Evolutionary conservation across 2,329 filamentous ascomycete species (phyloP), one percentile per base, ranked within the genome.

Genomic region (Claviceps paspali): DNA sequence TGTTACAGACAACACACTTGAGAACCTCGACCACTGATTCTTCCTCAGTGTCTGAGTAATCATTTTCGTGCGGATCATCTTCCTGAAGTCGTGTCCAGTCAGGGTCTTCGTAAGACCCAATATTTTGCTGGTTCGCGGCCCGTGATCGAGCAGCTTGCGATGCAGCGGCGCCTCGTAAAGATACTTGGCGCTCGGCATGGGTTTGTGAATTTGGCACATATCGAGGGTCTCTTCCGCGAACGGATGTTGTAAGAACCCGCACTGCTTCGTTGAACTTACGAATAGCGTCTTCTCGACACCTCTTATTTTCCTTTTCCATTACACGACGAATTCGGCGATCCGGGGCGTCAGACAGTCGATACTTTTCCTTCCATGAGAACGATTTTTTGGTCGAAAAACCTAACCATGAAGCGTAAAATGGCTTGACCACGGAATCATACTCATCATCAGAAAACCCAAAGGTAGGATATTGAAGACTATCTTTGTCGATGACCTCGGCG

Each of bases 221-320:
- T 30, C 91, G 76, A 1, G 86, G 85, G 53, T 98, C 91, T 24
- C 91, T 74, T 61, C 94, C 96, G 46, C 84, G 79, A 12, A 88
- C 81, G 57, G 96, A 96, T 2, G 77, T 70, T 2, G 96, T 81
- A 10, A 98, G 68, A 6, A 85, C 82, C 39, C 84, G 67, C 22
- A 98, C 85, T 3, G 86, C 82, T 42, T 94, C 86, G 57, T 95
- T 96, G 62, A 94, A 96, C 46, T 94, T 83, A 39, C 80, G 74
- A 9, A 82, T 73, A 3, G 77, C 85, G 37, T 88, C 82, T 15
- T 95, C 87, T 36, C 91, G 73, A 18, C 80, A 60, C 45, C 81
- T 82, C 48, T 78, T 82, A 56, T 98, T 98, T 54, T 95, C 88
- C 57, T 94, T 95, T 53, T 96, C 91, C 78, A 96, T 93, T 28